A percentile compares a stretch with the other conserved stretches of the same genome.
These are phyloP conservation scores for Eutypella sp. DNA, from an alignment of 2,329 filamentous ascomycete genomes.

Conservation along the genomic window DNA sequence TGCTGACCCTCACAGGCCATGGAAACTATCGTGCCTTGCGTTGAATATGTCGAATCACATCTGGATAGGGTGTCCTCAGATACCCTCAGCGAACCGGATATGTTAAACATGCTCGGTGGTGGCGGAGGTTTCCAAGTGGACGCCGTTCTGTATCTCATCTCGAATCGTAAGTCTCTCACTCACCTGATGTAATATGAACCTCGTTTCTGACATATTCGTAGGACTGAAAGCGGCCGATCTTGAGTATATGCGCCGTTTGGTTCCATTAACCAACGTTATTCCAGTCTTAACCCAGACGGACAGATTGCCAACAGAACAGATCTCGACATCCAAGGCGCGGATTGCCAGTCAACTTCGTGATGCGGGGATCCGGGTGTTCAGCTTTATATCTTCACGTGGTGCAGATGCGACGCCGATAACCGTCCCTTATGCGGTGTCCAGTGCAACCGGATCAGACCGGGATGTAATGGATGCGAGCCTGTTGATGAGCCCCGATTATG, in stretches of 20 bases:
- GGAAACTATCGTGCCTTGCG: conserved; percentile 54
- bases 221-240: conserved; percentile 60
- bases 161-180: conserved; percentile 52
- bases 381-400: conserved; percentile 47
- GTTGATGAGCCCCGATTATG: conserved; percentile 87
- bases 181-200: not conserved
- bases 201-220: conserved; percentile 22
- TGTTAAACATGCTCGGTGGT: conserved; percentile 72
- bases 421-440: conserved; percentile 72
- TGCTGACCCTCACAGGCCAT: conserved; percentile 30
- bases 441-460: conserved; percentile 62
- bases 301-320: conserved; percentile 52
- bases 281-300: conserved; percentile 78
- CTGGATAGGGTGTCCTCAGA: conserved; percentile 60
- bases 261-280: conserved; percentile 75
- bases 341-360: conserved; percentile 52
- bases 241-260: conserved; percentile 65
- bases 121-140: conserved; percentile 82
- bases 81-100: conserved; percentile 65
- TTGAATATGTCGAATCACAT: conserved; percentile 69
- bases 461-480: conserved; percentile 90
- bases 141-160: conserved; percentile 76
- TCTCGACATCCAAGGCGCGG: conserved; percentile 54
- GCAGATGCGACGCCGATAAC: conserved; percentile 21
- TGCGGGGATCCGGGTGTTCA: conserved; percentile 59